Base-by-base conservation (phyloP, 2,329 filamentous ascomycete genomes). In the Aureobasidium sp. region DNA sequence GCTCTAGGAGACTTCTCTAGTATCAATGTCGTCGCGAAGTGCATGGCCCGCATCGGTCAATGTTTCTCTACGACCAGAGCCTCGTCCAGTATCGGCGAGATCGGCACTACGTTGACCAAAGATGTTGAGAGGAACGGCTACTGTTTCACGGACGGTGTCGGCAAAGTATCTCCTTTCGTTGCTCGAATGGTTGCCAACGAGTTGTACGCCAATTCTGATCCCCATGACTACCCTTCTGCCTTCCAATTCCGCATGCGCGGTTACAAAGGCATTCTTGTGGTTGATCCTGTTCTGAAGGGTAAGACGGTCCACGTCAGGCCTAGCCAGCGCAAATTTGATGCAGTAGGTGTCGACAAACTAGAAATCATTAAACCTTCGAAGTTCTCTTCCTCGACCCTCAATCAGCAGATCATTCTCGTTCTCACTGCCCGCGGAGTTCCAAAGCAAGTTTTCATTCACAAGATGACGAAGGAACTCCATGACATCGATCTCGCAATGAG, bases 191-290 rank as follows among this genome's bases (percentile, higher is more conserved):
- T 95, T 48, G 82, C 86, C 9, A 77, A 83, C 15, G 88, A 94
- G 66, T 83, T 95, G 64, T 81, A 81, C 0, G 71, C 91, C 22
- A 79, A 80, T 14, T 74, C 81, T 1, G 74, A 74, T 7, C 44
- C 65, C 0, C 75, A 79, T 1, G 75, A 81, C 5, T 77, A 84
- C 5, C 92, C 94, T 0, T 96, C 91, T 0, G 88, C 90, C 0
- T 93, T 90, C 66, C 94, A 99, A 68, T 96, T 97, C 69, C 89
- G 94, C 8, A 85, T 97, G 68, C 92, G 90, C 9, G 94, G 94
- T 1, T 92, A 87, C 75, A 99, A 99, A 75, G 94, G 94, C 0
- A 86, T 99, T 15, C 79, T 99, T 19, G 85, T 86, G 0, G 80
- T 91, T 4, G 93, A 90, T 74, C 84, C 88, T 0, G 50, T 58